Base-by-base conservation (phyloP, 129 eudicot species). In the Dittrichia graveolens region DNA sequence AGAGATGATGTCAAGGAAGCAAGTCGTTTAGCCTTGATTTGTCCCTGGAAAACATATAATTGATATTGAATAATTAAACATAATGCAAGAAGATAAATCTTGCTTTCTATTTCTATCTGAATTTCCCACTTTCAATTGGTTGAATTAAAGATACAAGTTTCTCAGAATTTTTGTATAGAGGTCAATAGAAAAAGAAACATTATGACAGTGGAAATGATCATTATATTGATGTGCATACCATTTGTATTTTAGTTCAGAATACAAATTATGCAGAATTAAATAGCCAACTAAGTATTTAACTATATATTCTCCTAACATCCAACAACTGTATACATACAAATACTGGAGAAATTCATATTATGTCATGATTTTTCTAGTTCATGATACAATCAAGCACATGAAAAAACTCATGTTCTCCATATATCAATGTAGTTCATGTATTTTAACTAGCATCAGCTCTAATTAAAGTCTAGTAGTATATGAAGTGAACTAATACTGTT, bases 1-100 rank as follows among this genome's bases (percentile, higher is more conserved):
- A 90, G 85, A 15, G 94, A 84, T 71, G 96, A 83, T 52, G 96
- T 69, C 82, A 86, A 61, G 54, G 99, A 86, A 63, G 93, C 83
- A 63, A 94, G 93, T 62, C 96, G 79, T 80, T 86, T 90, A 45
- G 84, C 75, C 76, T 88, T 94, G 13, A 82, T 75, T 69, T 86
- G 93, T 65, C 85, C 94, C 99, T 94, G 88, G 19, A 55, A 46
- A 65, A 71, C 54, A 75, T 60, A 69, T 69, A 77, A 40, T 55
- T 39, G 11, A 15, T 56, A 71, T 77, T 40, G 67, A 24, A 46
- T 16, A 58, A 6, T 43, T 38, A 0, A 66, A 8, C 35, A 44
- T 11, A 57, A 44, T 39, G 16, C 40, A 54, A 69, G 41, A 40
- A 69, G 5, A 69, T n/a, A 38, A 24, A 24, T 24, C 31, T 24